These are phyloP conservation scores for Fusarium globosum DNA, from an alignment of 2,329 filamentous ascomycete genomes.

Conservation along the genomic window DNA sequence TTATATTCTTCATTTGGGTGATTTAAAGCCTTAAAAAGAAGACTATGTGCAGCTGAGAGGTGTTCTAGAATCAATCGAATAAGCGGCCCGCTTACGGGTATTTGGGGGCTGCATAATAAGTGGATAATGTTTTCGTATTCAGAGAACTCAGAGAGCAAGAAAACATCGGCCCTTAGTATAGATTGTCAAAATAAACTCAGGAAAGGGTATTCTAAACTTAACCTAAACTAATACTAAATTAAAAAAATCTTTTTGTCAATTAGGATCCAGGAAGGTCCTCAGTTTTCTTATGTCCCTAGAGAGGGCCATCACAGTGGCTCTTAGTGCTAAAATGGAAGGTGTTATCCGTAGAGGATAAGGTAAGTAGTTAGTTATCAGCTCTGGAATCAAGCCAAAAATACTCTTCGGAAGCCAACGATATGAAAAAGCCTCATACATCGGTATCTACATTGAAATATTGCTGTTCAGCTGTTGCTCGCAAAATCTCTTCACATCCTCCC, in stretches of 20 bases:
- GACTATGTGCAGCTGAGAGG: rapidly evolving
- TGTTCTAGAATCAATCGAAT: neutral
- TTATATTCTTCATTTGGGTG: neutral
- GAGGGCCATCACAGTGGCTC: no score
- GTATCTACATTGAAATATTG: neutral
- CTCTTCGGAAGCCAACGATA: no score
- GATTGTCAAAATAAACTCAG: no score
- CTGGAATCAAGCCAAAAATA: neutral
- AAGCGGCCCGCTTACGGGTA: neutral
- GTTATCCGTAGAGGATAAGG: neutral
- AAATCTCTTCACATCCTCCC: no score
- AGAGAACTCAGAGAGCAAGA: neutral
- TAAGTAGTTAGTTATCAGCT: neutral
- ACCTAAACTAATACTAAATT: no score
- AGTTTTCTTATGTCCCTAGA: no score
- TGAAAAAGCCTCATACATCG: no score
- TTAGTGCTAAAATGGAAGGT: neutral
- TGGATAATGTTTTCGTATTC: neutral
- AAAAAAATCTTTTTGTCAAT: no score
- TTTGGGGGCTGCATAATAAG: neutral
- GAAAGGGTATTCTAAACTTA: no score
- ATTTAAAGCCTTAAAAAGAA: neutral
- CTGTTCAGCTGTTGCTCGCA: no score
- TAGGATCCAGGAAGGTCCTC: no score
- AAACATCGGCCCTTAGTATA: no score